Percentiles rank a stretch among this genome's conserved stretches.
These are phyloP conservation scores for Ascocoryne sarcoides DNA, from an alignment of 2,329 filamentous ascomycete species.

Conservation along the genomic window DNA sequence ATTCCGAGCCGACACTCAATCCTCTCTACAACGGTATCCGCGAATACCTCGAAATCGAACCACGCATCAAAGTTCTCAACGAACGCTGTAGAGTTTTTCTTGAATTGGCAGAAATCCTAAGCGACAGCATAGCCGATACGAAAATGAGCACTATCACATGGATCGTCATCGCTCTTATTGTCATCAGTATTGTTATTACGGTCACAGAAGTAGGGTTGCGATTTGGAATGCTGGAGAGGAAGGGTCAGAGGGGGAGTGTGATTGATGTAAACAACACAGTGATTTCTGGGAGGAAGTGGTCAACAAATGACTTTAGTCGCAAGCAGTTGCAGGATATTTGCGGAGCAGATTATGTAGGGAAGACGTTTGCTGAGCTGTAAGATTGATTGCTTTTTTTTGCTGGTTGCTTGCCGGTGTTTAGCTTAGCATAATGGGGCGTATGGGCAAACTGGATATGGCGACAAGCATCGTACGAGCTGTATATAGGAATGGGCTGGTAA, in stretches of 20 bases:
- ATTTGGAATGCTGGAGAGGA: constrained; percentile 65
- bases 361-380: constrained; percentile 17
- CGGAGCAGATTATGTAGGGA: constrained; percentile 20
- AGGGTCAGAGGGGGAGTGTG: constrained; percentile 18
- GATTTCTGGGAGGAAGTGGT: constrained; percentile 18
- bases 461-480: too few species aligned
- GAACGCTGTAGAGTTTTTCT: constrained; percentile 95
- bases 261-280: not conserved
- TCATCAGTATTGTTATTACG: constrained; percentile 85
- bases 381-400: too few species aligned
- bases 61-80: constrained; percentile 91
- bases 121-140: constrained; percentile 82
- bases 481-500: too few species aligned
- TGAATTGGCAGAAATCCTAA: constrained; percentile 89
- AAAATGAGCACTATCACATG: constrained; percentile 96
- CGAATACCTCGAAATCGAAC: constrained; percentile 96
- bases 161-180: constrained; percentile 94
- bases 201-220: constrained; percentile 80
- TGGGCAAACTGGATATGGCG: too few species aligned
- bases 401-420: too few species aligned
- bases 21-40: constrained; percentile 90
- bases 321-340: constrained; percentile 26
- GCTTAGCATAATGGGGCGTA: too few species aligned
- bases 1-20: constrained; percentile 88
- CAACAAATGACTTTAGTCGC: constrained; percentile 21